Percentiles rank a stretch among this genome's conserved stretches.
Conservation (phyloP, 495 filamentous ascomycete genomes). For the Xylaria flabelliformis region DNA sequence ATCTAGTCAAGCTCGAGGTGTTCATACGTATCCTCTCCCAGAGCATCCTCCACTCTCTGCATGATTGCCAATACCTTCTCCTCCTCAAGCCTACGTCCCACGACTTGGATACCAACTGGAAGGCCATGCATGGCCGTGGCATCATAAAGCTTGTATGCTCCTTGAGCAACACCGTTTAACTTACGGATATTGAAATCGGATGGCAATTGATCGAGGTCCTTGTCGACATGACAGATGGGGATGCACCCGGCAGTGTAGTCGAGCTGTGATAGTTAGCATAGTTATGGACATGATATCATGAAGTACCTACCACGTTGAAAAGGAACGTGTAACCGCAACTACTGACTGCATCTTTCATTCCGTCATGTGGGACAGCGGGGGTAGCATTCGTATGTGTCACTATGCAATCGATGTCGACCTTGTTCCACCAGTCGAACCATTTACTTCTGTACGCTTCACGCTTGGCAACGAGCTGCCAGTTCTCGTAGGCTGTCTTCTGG, state of each 20-base stretch:
- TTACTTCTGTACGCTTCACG: conserved; percentile 77
- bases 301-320: conserved; percentile 75
- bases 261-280: conserved; percentile 52
- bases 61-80: conserved; percentile 91
- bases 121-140: conserved; percentile 82
- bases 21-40: conserved; percentile 72
- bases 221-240: conserved; percentile 85
- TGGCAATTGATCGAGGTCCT: conserved; percentile 68
- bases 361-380: conserved; percentile 85
- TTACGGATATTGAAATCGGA: conserved; percentile 63
- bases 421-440: conserved; percentile 86
- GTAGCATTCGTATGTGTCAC: conserved; percentile 88
- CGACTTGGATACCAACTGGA: conserved; percentile 85
- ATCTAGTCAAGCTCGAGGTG: conserved; percentile 59
- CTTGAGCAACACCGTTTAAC: conserved; percentile 77
- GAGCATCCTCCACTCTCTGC: conserved; percentile 74
- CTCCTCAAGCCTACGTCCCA: conserved; percentile 84
- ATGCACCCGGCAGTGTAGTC: conserved; percentile 89
- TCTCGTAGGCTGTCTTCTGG: conserved; percentile 70
- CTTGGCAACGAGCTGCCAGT: conserved; percentile 80
- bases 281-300: neutral
- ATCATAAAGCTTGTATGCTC: conserved; percentile 90
- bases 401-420: conserved; percentile 75
- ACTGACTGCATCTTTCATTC: conserved; percentile 84
- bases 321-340: conserved; percentile 96